Conservation (phyloP, 768 basidiomycete genomes). For the Boletus coccyginus region DNA sequence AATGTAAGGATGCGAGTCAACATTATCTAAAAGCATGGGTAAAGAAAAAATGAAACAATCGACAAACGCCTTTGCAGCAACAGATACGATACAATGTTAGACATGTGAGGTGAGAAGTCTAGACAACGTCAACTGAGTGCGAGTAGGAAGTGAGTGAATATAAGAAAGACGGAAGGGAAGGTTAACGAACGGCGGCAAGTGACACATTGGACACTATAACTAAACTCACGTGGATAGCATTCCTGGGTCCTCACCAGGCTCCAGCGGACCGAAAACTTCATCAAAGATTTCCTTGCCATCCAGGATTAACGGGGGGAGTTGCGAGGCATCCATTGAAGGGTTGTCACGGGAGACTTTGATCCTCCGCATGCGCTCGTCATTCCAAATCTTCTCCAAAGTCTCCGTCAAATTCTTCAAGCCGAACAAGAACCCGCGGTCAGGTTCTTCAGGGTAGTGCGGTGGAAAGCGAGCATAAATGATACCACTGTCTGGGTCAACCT, state of each 20-base stretch:
- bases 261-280: slow-evolving; percentile 56
- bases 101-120: slow-evolving; percentile 14
- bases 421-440: slow-evolving; percentile 92
- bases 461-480: slow-evolving; percentile 90
- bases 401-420: slow-evolving; percentile 81
- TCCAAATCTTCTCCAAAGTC: slow-evolving; percentile 82
- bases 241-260: slow-evolving; percentile 63
- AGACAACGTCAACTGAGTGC: slow-evolving; percentile 2
- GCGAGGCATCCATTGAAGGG: slow-evolving; percentile 40
- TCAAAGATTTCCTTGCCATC: slow-evolving; percentile 81
- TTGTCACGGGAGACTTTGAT: slow-evolving; percentile 64
- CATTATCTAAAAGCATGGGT: slow-evolving; percentile 2
- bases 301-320: slow-evolving; percentile 61
- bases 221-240: slow-evolving; percentile 65
- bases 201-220: background rate
- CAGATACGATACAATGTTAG: slow-evolving; percentile 10
- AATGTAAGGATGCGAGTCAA: slow-evolving; percentile 4
- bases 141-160: background rate
- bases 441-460: slow-evolving; percentile 83
- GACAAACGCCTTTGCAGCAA: background rate
- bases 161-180: background rate
- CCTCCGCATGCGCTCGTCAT: slow-evolving; percentile 72
- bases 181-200: background rate
- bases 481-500: slow-evolving; percentile 79
- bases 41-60: background rate